Conservation (phyloP, 495 filamentous ascomycete genomes). For the Bombardia bombarda region DNA sequence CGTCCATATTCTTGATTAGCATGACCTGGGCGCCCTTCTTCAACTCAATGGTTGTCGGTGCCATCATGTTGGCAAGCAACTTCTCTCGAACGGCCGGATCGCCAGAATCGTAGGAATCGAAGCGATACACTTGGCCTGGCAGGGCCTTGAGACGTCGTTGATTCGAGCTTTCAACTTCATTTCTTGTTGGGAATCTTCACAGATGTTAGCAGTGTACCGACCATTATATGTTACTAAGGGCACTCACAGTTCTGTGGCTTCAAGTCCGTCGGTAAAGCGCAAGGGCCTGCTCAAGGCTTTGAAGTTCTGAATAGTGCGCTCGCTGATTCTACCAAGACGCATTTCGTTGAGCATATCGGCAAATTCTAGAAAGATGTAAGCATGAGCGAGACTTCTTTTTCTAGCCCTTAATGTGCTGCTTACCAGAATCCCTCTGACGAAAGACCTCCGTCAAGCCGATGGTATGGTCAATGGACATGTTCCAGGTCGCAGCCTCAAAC, state of each 20-base stretch:
- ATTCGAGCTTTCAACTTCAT: conserved; percentile 87
- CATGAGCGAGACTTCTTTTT: not conserved
- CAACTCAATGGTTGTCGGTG: conserved; percentile 63
- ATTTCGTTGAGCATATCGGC: conserved; percentile 96
- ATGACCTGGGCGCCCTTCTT: conserved; percentile 95
- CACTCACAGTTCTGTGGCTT: conserved; percentile 79
- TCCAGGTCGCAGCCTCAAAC: conserved; percentile 88
- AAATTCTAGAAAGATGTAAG: conserved; percentile 48
- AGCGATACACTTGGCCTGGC: conserved; percentile 57
- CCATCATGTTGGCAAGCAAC: conserved; percentile 86
- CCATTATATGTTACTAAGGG: no score
- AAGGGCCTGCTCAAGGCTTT: conserved; percentile 60
- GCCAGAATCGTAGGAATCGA: conserved; percentile 68
- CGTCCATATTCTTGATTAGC: conserved; percentile 99
- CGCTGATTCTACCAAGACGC: conserved; percentile 73
- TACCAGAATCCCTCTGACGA: conserved; percentile 84
- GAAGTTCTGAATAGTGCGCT: conserved; percentile 64
- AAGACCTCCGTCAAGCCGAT: conserved; percentile 94
- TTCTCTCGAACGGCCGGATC: conserved; percentile 64
- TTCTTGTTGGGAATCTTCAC: conserved; percentile 74
- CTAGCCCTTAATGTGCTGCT: conserved; percentile 12
- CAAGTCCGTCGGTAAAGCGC: conserved; percentile 63
- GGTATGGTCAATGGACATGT: conserved; percentile 85
- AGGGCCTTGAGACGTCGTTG: conserved; percentile 61
- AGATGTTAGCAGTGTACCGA: not conserved